Base-by-base conservation (phyloP, 306 rosid species). In the Cucumis melo region DNA sequence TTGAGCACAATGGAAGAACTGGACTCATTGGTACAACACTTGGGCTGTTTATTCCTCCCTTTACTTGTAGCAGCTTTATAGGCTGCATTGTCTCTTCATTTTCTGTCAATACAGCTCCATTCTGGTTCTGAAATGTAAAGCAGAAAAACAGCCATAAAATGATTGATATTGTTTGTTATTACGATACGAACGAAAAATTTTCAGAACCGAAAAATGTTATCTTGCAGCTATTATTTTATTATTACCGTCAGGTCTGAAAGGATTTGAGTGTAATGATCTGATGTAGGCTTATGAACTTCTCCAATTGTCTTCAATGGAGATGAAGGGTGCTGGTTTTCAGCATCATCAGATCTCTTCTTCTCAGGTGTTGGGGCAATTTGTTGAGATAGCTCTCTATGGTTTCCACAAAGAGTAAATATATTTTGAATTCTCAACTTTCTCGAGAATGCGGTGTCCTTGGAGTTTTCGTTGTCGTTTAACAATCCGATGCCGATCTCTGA, bases 361-460 rank as follows among this genome's bases (percentile, higher is more conserved):
- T 85, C 65, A 20, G 89, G 83, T 9, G 79, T 23, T 51, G 91
- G 91, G 51, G 87, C 76, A 67, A 81, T 75, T 55, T 83, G 83
- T 39, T 89, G 96, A 4, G 96, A 87, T 23, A 95, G 89, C 79
- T 92, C 97, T 82, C 98, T 92, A 34, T 92, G 87, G 82, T 90
- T 92, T 48, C 99, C 99, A 83, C 99, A 95, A 20, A 95, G 93
- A 57, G 99, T 87, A 77, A 95, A 95, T 79, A 95, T 95, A 48
- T 88, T 95, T 53, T 90, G 93, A 54, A 95, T 92, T 74, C 98
- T 87, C 73, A 87, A 24, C 10, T 82, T 67, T 80, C 93, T 85
- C 14, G 80, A 82, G 50, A 87, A 83, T 5, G 72, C 86, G 0
- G 80, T 41, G 15, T 90, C 91, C 77, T 85, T 87, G 1, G 78